Conservation (phyloP, 2,329 filamentous ascomycete genomes). For the Fusarium sambucinum region DNA sequence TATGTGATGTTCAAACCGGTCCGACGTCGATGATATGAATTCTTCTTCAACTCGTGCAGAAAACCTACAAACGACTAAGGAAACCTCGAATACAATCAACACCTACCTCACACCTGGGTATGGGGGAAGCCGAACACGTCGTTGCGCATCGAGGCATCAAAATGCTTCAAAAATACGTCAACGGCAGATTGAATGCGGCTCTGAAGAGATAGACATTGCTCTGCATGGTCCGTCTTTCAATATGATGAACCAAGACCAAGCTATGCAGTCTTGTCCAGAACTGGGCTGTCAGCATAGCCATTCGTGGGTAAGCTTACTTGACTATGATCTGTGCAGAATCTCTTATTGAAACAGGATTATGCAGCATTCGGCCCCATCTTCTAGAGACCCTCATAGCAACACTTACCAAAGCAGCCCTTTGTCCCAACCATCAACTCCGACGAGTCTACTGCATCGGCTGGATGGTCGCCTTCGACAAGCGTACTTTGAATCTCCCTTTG, state of each 20-base stretch:
- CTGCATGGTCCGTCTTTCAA: slow-evolving; percentile 15
- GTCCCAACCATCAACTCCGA: slow-evolving; percentile 47
- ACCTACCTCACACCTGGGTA: slow-evolving; percentile 4
- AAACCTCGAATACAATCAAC: slow-evolving; percentile 1
- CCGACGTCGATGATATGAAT: slow-evolving; percentile 18
- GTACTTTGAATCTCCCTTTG: slow-evolving; percentile 44
- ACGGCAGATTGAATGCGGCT: slow-evolving; percentile 9
- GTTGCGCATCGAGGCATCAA: slow-evolving; percentile 6
- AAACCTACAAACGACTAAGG: background rate
- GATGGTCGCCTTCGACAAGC: slow-evolving; percentile 42
- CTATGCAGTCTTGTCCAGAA: slow-evolving; percentile 38
- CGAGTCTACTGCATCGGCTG: slow-evolving; percentile 42
- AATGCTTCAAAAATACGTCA: slow-evolving; percentile 2
- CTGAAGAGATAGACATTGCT: slow-evolving; percentile 18
- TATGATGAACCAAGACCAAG: slow-evolving; percentile 8
- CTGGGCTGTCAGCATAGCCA: slow-evolving; percentile 8
- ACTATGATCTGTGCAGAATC: background rate
- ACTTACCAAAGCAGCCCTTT: slow-evolving; percentile 32
- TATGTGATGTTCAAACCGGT: slow-evolving; percentile 1
- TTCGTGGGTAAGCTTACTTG: slow-evolving; percentile 4
- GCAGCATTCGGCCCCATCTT: slow-evolving; percentile 27
- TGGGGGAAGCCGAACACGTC: background rate
- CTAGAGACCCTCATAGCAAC: slow-evolving; percentile 25
- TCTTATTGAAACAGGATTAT: slow-evolving; percentile 5
- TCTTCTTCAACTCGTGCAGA: slow-evolving; percentile 7